phyloP scores from a whole-genome alignment of 208 protist species.

The Tritrichomonas foetus region DNA sequence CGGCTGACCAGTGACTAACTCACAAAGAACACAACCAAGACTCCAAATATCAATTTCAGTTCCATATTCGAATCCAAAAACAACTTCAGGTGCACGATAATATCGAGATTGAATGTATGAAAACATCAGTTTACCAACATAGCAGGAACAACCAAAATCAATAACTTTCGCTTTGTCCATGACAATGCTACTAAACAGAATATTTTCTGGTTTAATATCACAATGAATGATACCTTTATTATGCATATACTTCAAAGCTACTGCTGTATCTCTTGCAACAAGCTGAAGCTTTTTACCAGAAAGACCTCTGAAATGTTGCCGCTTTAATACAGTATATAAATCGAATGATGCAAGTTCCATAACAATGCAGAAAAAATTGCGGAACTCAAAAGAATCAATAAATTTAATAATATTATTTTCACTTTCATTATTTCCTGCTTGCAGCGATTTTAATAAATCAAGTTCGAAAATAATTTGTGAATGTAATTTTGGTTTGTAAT shows the following conservation, averaged over 20 bases:
- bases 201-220: conserved; percentile 42
- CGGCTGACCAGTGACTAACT: conserved; percentile 84
- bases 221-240: background rate
- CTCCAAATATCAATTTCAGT: conserved; percentile 77
- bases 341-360: background rate
- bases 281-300: background rate
- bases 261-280: background rate
- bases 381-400: conserved; percentile 50
- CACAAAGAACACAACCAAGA: conserved; percentile 92
- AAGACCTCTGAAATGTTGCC: background rate
- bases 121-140: conserved; percentile 72
- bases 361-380: conserved; percentile 46
- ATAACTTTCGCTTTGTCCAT: conserved; percentile 79
- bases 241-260: background rate
- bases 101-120: conserved; percentile 83
- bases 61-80: conserved; percentile 43
- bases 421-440: conserved; percentile 42
- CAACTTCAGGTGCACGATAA: conserved; percentile 81
- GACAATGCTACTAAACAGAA: background rate
- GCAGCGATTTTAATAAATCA: conserved; percentile 44
- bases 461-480: conserved; percentile 50
- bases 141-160: conserved; percentile 93
- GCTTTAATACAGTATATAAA: background rate
- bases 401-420: conserved; percentile 47
- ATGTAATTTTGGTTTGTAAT: conserved; percentile 57